Base-by-base conservation (phyloP, 2,329 filamentous ascomycete genomes). In the Camillea tinctor region DNA sequence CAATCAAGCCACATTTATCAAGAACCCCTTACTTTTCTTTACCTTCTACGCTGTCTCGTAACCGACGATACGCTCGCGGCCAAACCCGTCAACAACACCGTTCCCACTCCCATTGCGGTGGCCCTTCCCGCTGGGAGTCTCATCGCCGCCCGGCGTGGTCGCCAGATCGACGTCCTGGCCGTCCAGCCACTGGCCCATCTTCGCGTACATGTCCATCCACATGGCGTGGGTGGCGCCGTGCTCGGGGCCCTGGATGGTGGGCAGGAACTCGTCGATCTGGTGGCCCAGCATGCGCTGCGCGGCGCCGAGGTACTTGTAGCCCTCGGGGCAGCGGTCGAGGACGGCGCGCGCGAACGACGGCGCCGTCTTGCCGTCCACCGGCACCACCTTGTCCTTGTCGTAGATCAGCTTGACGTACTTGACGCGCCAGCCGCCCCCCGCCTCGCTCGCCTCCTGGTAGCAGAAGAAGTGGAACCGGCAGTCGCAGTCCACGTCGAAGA, bases 401-500 rank as follows among this genome's bases (percentile, higher is more conserved):
- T 81, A 80, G 63, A 80, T 75, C 55, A 81, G 72, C 72, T 81
- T 81, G 70, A 80, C 78, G 62, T 77, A 80, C 54, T 73, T 72
- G 53, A 77, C 71, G 65, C 75, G 76, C 78, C 78, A 80, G n/a
- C n/a, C 20, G 63, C 68, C 1, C 62, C 61, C 21, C 49, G n/a
- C n/a, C n/a, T n/a, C 52, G 8, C 60, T 54, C 19, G 59, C 24
- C 55, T 73, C 60, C 62, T 73, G 72, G 59, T 75, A 69, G 67
- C 74, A 78, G 68, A 81, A 81, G 72, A 81, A 81, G 61, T 81
- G 72, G 70, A 81, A 82, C 22, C 77, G 78, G 63, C 75, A 79
- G 70, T 82, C 80, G 68, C 80, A 82, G 72, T 83, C 80, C 55
- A 82, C 76, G 63, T 83, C 80, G 64, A 76, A 80, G 62, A 75